These are phyloP conservation scores for Venturia carpophila DNA, from an alignment of 2,329 filamentous ascomycete genomes.

Conservation along the genomic window DNA sequence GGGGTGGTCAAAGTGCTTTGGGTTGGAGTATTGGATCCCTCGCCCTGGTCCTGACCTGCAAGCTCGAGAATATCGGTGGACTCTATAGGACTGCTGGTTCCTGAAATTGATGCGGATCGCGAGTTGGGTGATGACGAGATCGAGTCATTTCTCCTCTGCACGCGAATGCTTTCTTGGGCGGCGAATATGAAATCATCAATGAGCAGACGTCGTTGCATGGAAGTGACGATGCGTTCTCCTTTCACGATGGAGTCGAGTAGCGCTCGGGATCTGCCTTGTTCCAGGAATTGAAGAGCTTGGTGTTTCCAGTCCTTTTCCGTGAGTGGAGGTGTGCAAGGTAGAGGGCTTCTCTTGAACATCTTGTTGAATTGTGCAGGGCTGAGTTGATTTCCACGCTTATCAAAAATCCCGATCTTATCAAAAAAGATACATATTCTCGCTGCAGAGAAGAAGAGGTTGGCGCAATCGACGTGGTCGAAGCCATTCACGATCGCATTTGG, in stretches of 20 bases:
- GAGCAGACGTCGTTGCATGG: constrained; percentile 3
- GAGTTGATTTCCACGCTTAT: neutral
- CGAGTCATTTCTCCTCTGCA: neutral
- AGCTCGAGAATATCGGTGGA: constrained; percentile 1
- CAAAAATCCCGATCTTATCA: neutral
- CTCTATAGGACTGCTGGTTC: neutral
- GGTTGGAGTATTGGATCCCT: neutral
- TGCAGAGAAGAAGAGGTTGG: constrained; percentile 21
- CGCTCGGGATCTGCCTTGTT: constrained; percentile 19
- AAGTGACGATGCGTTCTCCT: constrained; percentile 9
- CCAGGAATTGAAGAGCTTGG: constrained; percentile 20
- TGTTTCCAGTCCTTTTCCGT: constrained; percentile 17
- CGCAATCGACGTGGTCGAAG: constrained; percentile 19
- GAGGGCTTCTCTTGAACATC: neutral
- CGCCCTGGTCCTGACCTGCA: neutral
- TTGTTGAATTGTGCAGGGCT: constrained; percentile 5
- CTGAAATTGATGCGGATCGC: neutral
- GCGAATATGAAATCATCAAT: constrained; percentile 10
- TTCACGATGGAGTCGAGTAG: constrained; percentile 19
- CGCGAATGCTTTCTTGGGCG: constrained; percentile 5
- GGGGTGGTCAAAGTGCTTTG: neutral
- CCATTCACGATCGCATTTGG: constrained; percentile 4
- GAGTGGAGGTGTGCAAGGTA: constrained; percentile 13
- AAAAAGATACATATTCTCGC: constrained; percentile 20
- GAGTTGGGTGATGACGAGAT: neutral